phyloP scores from a whole-genome alignment of 2,329 filamentous ascomycete genomes.

The Diaporthe sp. region DNA sequence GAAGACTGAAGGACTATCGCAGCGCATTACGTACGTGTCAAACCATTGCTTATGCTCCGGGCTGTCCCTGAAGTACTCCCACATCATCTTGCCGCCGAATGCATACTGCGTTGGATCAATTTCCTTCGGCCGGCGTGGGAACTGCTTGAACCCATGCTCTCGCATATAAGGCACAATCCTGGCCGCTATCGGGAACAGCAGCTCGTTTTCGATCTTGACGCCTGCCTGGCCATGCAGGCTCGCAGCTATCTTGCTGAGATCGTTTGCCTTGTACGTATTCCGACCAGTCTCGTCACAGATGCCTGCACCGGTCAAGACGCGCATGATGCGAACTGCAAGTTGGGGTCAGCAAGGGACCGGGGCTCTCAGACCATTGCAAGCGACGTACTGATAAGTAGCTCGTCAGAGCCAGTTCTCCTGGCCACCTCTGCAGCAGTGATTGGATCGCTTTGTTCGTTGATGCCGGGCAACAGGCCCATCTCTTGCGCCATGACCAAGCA shows the following conservation, averaged over 20 bases:
- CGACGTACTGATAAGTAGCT: not conserved
- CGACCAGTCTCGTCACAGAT: not conserved
- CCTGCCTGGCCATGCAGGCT: slow-evolving; percentile 3
- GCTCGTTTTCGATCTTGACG: slow-evolving; percentile 8
- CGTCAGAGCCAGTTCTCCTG: not conserved
- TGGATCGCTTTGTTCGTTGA: not conserved
- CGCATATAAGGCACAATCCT: not conserved
- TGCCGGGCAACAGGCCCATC: not conserved
- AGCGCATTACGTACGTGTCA: not conserved
- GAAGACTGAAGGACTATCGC: not conserved
- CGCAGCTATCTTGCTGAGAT: not conserved
- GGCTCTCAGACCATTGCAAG: not conserved
- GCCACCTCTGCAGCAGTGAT: not conserved
- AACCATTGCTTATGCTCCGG: not conserved
- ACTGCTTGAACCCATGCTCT: not conserved
- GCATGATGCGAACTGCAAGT: not conserved
- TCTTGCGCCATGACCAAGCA: slow-evolving; percentile 7
- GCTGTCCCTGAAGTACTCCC: slow-evolving; percentile 5
- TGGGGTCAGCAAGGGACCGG: not conserved
- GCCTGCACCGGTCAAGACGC: not conserved
- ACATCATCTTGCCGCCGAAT: slow-evolving; percentile 1
- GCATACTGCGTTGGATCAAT: slow-evolving; percentile 2
- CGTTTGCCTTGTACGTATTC: not conserved
- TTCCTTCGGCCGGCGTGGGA: not conserved
- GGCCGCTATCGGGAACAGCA: not conserved